Conservation (phyloP, 2,329 filamentous ascomycete genomes). For the Diaporthe vaccinii region DNA sequence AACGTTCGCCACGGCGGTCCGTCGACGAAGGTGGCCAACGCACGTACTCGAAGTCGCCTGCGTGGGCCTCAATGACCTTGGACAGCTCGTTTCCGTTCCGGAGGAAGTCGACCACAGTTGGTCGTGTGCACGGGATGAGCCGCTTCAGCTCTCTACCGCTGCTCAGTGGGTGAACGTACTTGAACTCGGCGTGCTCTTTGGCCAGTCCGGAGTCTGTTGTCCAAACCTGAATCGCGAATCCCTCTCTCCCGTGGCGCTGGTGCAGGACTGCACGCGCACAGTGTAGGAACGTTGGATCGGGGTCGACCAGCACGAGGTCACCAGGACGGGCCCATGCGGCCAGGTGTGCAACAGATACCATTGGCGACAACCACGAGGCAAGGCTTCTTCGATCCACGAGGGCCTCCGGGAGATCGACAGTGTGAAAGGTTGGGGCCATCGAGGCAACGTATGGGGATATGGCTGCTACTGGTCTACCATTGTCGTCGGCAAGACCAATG, state of each 20-base stretch:
- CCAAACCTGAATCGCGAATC: constrained; percentile 43
- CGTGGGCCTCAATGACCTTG: constrained; percentile 41
- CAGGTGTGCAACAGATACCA: not conserved
- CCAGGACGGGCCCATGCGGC: no score
- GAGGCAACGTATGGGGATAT: not conserved
- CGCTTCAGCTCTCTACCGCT: constrained; percentile 47
- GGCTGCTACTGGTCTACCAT: constrained; percentile 36
- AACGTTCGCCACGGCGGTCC: not conserved
- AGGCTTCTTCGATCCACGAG: not conserved
- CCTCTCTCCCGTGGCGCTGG: constrained; percentile 18
- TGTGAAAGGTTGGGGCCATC: not conserved
- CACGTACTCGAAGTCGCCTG: constrained; percentile 47
- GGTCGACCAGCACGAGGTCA: constrained; percentile 50
- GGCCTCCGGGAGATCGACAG: not conserved
- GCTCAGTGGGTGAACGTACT: constrained; percentile 30
- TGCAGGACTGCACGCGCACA: not conserved
- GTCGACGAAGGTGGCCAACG: not conserved
- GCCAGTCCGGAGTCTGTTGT: constrained; percentile 41
- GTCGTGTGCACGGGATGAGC: constrained; percentile 44
- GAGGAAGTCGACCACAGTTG: constrained; percentile 52
- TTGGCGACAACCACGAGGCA: not conserved
- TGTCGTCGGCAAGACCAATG: constrained; percentile 49
- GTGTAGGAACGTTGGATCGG: constrained; percentile 34
- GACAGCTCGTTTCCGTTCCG: constrained; percentile 47
- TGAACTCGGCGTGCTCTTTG: not conserved